phyloP scores from a whole-genome alignment of 2,329 filamentous ascomycete species.

The Zymoseptoria ardabiliae region DNA sequence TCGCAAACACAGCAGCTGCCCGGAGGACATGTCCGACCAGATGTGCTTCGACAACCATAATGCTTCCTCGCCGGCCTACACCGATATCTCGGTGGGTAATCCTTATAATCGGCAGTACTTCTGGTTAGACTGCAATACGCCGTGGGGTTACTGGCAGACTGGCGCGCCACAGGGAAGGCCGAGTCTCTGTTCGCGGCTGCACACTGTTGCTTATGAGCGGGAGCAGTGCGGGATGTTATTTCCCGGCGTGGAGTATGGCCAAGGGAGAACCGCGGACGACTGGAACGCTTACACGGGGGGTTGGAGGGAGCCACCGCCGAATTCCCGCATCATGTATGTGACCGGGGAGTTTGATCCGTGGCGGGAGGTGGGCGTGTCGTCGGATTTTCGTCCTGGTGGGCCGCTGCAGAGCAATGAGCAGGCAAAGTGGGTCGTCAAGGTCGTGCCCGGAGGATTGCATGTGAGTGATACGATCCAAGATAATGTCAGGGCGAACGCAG shows the following conservation, averaged over 20 bases:
- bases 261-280: slow-evolving; percentile 41
- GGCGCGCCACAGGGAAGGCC: slow-evolving; percentile 41
- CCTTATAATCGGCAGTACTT: slow-evolving; percentile 46
- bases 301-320: slow-evolving; percentile 34
- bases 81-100: slow-evolving; percentile 43
- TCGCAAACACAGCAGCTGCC: slow-evolving; percentile 42
- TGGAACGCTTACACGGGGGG: slow-evolving; percentile 50
- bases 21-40: slow-evolving; percentile 31
- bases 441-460: background rate
- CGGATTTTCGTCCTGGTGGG: background rate
- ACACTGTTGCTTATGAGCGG: slow-evolving; percentile 46
- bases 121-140: slow-evolving; percentile 58
- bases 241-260: slow-evolving; percentile 46
- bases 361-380: background rate
- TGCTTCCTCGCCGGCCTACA: slow-evolving; percentile 42
- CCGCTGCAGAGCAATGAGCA: background rate
- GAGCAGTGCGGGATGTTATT: slow-evolving; percentile 51
- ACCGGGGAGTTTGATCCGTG: background rate
- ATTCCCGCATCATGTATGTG: background rate
- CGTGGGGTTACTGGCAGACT: slow-evolving; percentile 51
- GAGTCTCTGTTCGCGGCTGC: slow-evolving; percentile 46
- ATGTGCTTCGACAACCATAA: slow-evolving; percentile 51
- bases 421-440: background rate
- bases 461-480: background rate
- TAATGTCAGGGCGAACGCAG: background rate